phyloP scores from a whole-genome alignment of 1,284 basidiomycete genomes.

The Peniophora sp. region DNA sequence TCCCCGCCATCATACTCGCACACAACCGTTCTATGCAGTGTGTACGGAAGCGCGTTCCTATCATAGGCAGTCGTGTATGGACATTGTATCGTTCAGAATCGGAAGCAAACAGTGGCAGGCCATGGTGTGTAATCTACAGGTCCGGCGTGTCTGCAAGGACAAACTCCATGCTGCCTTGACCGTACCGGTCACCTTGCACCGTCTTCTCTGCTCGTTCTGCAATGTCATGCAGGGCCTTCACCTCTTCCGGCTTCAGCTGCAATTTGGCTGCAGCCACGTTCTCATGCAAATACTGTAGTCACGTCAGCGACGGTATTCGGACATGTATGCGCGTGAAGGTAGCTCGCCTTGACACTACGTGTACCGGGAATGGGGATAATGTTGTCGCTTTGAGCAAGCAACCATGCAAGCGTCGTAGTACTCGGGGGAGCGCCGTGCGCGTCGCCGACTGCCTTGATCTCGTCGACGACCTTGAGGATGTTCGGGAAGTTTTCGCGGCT shows the following conservation, averaged over 20 bases:
- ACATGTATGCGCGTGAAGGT: background rate
- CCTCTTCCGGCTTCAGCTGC: constrained; percentile 20
- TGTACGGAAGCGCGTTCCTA: too few relatives aligned
- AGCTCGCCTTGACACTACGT: constrained; percentile 11
- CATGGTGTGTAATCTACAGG: too few relatives aligned
- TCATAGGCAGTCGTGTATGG: too few relatives aligned
- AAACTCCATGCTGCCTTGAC: too few relatives aligned
- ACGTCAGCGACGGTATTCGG: background rate
- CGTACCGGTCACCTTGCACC: constrained; percentile 8
- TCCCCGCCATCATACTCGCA: too few relatives aligned
- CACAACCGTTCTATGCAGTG: too few relatives aligned
- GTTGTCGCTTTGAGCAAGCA: constrained; percentile 31
- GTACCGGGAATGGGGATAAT: constrained; percentile 35
- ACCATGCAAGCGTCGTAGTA: constrained; percentile 45
- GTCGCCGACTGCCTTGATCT: constrained; percentile 26
- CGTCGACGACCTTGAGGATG: constrained; percentile 33
- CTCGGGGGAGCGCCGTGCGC: constrained; percentile 30
- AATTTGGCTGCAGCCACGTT: constrained; percentile 21
- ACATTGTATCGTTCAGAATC: too few relatives aligned
- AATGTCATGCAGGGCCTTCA: constrained; percentile 18
- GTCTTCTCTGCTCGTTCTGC: constrained; percentile 13
- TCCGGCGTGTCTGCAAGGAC: too few relatives aligned
- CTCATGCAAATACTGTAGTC: constrained; percentile 23
- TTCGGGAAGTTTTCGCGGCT: constrained; percentile 36
- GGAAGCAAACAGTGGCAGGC: too few relatives aligned